Conservation (phyloP, 2,329 filamentous ascomycete genomes). For the Rhinocladiella similis region DNA sequence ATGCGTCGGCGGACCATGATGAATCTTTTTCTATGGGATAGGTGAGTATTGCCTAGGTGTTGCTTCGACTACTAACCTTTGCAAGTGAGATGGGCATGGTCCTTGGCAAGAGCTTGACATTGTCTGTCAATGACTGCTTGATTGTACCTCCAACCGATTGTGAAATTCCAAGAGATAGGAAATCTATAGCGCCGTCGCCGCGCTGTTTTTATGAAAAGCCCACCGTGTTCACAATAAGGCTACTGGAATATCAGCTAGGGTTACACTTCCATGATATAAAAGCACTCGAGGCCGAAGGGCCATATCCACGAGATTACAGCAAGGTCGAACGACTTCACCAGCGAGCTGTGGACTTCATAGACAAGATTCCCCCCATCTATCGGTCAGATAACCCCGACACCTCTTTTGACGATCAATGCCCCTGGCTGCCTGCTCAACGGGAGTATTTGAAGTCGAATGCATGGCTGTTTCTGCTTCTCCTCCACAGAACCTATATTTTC, state of each 20-base stretch:
- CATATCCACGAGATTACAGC: conserved; percentile 9
- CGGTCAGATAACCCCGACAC: conserved; percentile 8
- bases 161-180: conserved; percentile 12
- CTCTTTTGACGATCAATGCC: conserved; percentile 9
- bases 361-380: conserved; percentile 2
- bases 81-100: conserved; percentile 14
- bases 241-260: conserved; percentile 8
- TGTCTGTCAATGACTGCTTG: conserved; percentile 6
- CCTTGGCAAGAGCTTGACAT: conserved; percentile 8
- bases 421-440: conserved; percentile 7
- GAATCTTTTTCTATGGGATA: conserved; percentile 13
- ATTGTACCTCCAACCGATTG: conserved; percentile 11
- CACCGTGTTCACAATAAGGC: conserved; percentile 5
- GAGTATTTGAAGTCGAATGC: conserved; percentile 8
- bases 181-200: conserved; percentile 3
- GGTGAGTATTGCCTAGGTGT: not conserved
- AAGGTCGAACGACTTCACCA: conserved; percentile 13
- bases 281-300: conserved; percentile 8
- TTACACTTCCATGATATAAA: conserved; percentile 4
- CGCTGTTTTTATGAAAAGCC: conserved; percentile 7
- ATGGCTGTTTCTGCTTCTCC: conserved; percentile 12
- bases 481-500: conserved; percentile 15
- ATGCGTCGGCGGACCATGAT: conserved; percentile 10
- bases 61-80: not conserved
- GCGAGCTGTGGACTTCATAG: conserved; percentile 9